phyloP scores from a whole-genome alignment of 331 rosid genomes.

The Acacia concinna region DNA sequence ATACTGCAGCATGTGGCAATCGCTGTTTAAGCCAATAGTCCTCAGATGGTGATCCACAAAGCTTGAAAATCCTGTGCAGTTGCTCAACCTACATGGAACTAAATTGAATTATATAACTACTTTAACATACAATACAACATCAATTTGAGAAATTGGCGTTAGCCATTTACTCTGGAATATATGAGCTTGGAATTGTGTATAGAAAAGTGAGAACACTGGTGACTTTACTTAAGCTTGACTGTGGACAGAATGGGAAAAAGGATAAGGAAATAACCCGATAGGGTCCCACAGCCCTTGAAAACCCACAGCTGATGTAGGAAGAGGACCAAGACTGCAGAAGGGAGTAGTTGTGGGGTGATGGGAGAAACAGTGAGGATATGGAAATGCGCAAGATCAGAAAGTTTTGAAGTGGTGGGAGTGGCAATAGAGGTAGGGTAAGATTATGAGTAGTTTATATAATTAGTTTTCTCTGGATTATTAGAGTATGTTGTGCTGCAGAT shows the following conservation, averaged over 20 bases:
- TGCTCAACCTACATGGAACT: constrained; percentile 82
- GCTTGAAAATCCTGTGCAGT: constrained; percentile 91
- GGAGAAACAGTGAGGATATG: not conserved
- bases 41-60: constrained; percentile 92
- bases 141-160: not conserved
- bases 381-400: no score
- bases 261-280: not conserved
- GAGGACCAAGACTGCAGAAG: not conserved
- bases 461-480: no score
- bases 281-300: not conserved
- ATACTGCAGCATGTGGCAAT: constrained; percentile 57
- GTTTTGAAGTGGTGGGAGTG: no score
- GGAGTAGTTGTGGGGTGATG: not conserved
- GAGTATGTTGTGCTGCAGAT: no score
- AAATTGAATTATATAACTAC: constrained; percentile 26
- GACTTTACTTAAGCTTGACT: not conserved
- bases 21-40: constrained; percentile 79
- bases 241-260: not conserved
- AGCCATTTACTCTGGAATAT: not conserved
- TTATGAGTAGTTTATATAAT: no score
- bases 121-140: not conserved
- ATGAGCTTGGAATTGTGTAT: constrained; percentile 10
- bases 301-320: not conserved
- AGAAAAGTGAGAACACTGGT: not conserved
- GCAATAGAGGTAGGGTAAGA: no score